Conservation (phyloP, 1,284 basidiomycete genomes). For the Irpex sp. region DNA sequence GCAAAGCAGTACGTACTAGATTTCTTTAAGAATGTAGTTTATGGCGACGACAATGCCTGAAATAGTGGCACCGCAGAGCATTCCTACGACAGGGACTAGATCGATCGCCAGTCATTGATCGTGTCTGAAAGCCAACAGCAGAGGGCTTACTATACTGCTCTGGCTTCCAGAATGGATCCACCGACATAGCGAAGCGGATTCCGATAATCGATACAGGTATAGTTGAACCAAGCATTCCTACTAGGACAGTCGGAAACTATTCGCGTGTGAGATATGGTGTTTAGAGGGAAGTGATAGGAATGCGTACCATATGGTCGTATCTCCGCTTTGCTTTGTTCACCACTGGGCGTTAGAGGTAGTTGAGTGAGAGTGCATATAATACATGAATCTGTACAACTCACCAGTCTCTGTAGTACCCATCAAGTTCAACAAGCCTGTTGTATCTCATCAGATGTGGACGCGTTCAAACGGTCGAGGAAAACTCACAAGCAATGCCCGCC, state of each 20-base stretch:
- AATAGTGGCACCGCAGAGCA: constrained; percentile 81
- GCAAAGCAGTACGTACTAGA: constrained; percentile 43
- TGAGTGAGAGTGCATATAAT: background rate
- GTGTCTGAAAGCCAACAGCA: background rate
- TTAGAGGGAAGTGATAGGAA: too few relatives aligned
- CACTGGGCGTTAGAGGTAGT: constrained; percentile 33
- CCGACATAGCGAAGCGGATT: constrained; percentile 71
- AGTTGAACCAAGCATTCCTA: constrained; percentile 70
- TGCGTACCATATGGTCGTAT: constrained; percentile 68
- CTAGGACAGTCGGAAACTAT: constrained; percentile 68
- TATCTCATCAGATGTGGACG: background rate
- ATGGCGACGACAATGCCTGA: constrained; percentile 70
- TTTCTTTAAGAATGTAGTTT: constrained; percentile 61
- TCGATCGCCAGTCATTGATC: constrained; percentile 22
- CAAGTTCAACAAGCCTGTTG: constrained; percentile 61
- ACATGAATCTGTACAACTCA: constrained; percentile 25
- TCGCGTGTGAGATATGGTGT: background rate
- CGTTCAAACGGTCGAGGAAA: background rate
- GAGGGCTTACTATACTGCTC: constrained; percentile 66
- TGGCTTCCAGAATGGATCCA: constrained; percentile 78
- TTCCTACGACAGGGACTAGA: constrained; percentile 81
- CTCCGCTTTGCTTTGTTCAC: constrained; percentile 75
- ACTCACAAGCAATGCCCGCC: constrained; percentile 66
- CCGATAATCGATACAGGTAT: constrained; percentile 81
- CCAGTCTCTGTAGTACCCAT: constrained; percentile 71